Percentiles rank a stretch among this genome's conserved stretches.
Conservation (phyloP, 2,329 filamentous ascomycete species). For the Torrubiella hemipterigena region DNA sequence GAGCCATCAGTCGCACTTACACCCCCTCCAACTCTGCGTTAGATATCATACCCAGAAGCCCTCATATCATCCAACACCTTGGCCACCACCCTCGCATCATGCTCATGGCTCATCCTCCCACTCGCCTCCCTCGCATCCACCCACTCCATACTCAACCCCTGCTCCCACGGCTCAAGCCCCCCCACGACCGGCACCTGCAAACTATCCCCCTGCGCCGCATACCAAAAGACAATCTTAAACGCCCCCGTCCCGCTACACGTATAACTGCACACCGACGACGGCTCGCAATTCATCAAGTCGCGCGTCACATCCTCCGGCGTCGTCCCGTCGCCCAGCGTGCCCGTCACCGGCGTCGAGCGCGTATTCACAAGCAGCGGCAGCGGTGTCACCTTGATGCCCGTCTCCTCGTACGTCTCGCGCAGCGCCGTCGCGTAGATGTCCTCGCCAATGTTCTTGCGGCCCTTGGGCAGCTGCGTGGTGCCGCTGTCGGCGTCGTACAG, state of each 20-base stretch:
- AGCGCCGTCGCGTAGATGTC: slow-evolving; percentile 27
- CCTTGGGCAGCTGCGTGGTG: slow-evolving; percentile 35
- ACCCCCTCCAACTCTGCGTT: no score
- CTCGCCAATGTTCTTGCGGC: slow-evolving; percentile 34
- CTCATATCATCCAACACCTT: slow-evolving; percentile 16
- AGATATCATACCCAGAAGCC: slow-evolving; percentile 14
- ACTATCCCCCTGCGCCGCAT: slow-evolving; percentile 21
- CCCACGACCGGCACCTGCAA: slow-evolving; percentile 10
- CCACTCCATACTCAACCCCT: slow-evolving; percentile 12
- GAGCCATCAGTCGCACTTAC: no score
- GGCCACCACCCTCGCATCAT: slow-evolving; percentile 14
- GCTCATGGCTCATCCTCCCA: slow-evolving; percentile 11
- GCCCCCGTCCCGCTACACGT: slow-evolving; percentile 20
- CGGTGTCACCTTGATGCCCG: slow-evolving; percentile 26
- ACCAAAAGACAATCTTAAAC: slow-evolving; percentile 28
- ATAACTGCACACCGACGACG: slow-evolving; percentile 22
- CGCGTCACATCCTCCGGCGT: slow-evolving; percentile 13
- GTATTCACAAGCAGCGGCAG: slow-evolving; percentile 28
- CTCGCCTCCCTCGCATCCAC: slow-evolving; percentile 12
- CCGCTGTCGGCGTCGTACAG: slow-evolving; percentile 29
- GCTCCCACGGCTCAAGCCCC: slow-evolving; percentile 20
- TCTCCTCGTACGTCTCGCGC: slow-evolving; percentile 36
- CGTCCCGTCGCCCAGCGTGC: slow-evolving; percentile 2
- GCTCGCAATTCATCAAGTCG: slow-evolving; percentile 20
- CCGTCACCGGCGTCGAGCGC: slow-evolving; percentile 23